Percentiles rank a stretch among this genome's conserved stretches.
phyloP scores from a whole-genome alignment of 2,329 filamentous ascomycete genomes.

The Sclerotinia borealis region DNA sequence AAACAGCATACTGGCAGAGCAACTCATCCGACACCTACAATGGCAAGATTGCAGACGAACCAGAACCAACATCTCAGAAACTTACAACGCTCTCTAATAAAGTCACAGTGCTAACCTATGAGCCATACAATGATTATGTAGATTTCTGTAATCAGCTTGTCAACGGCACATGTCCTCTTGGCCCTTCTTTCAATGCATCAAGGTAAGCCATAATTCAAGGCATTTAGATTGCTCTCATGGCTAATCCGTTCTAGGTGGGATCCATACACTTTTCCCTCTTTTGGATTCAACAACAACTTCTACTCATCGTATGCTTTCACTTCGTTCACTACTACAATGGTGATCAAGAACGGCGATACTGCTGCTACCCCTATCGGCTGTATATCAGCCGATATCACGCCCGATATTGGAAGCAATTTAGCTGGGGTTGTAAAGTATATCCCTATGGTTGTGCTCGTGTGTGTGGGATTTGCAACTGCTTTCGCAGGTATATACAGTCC shows the following conservation, averaged over 20 bases:
- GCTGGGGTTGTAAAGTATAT: conserved; percentile 67
- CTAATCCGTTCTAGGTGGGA: conserved; percentile 29
- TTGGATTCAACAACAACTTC: conserved; percentile 69
- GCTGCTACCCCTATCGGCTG: conserved; percentile 65
- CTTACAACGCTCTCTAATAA: conserved; percentile 68
- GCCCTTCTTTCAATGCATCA: conserved; percentile 61
- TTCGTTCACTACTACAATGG: conserved; percentile 68
- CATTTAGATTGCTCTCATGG: not conserved
- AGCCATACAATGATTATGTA: conserved; percentile 51
- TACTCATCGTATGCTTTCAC: conserved; percentile 79
- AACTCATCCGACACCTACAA: conserved; percentile 50
- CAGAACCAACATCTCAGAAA: conserved; percentile 40
- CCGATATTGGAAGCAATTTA: conserved; percentile 66
- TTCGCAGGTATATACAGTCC: conserved; percentile 84
- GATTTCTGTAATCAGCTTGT: conserved; percentile 62
- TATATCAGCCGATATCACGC: conserved; percentile 75
- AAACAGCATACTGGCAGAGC: conserved; percentile 50
- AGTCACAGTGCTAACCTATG: conserved; percentile 71
- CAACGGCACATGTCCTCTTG: conserved; percentile 67
- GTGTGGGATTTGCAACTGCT: conserved; percentile 76
- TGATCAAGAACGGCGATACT: conserved; percentile 68
- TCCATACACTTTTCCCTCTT: conserved; percentile 55
- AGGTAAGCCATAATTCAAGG: conserved; percentile 33
- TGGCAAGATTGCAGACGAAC: conserved; percentile 67
- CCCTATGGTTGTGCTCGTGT: conserved; percentile 69